A percentile compares a stretch with the other conserved stretches of the same genome.
Conservation (phyloP, 305 asterid genomes). For the Fraxinus floribunda region DNA sequence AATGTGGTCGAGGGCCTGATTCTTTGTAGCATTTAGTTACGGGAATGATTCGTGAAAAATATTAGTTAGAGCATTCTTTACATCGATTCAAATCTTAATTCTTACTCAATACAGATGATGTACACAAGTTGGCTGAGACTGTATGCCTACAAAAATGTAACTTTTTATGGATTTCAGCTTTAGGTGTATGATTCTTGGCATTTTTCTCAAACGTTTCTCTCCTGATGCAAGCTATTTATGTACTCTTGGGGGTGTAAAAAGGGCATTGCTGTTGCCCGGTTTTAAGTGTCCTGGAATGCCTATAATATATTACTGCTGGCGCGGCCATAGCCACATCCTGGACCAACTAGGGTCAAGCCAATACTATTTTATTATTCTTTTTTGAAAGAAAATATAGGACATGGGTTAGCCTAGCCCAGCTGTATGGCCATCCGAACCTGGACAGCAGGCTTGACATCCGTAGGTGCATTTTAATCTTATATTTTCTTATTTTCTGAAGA, state of each 20-base stretch:
- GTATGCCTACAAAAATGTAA: background rate
- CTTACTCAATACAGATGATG: background rate
- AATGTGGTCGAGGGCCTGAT: background rate
- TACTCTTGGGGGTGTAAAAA: background rate
- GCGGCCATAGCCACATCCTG: background rate
- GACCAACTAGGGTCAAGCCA: background rate
- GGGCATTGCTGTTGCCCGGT: background rate
- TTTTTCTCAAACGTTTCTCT: background rate
- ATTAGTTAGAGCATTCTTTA: conserved; percentile 7
- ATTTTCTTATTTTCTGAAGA: background rate
- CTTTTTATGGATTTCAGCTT: background rate
- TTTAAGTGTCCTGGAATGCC: background rate
- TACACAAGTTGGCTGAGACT: background rate
- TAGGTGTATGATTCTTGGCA: conserved; percentile 2
- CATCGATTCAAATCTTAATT: background rate
- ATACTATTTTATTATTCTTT: background rate
- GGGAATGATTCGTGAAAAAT: background rate
- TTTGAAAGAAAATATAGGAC: background rate
- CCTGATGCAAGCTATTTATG: background rate
- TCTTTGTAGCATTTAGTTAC: background rate
- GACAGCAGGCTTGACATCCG: background rate
- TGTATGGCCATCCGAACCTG: background rate
- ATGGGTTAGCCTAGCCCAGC: background rate
- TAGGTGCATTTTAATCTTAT: background rate
- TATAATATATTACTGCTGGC: background rate